These are phyloP conservation scores for Exserohilum turcica DNA, from an alignment of 2,329 filamentous ascomycete species.

Conservation along the genomic window DNA sequence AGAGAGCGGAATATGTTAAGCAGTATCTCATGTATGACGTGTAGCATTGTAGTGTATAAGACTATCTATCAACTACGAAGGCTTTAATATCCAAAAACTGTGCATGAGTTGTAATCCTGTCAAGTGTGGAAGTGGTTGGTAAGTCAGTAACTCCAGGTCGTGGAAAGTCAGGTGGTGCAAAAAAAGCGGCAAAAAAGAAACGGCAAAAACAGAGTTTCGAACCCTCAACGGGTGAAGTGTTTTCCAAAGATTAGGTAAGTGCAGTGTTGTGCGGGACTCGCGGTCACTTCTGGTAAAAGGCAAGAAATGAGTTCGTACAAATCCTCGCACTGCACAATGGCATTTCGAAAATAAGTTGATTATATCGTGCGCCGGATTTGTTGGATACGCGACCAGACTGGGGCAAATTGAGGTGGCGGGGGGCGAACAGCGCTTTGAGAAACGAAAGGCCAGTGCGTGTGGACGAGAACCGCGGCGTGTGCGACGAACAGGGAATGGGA, in stretches of 20 bases:
- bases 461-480: background rate
- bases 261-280: slow-evolving; percentile 66
- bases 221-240: slow-evolving; percentile 41
- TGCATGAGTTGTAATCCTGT: too few species aligned
- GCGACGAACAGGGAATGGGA: background rate
- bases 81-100: too few species aligned
- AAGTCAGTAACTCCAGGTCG: too few species aligned
- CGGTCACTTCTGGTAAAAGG: slow-evolving; percentile 82
- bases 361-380: background rate
- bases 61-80: too few species aligned
- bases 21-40: too few species aligned
- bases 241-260: slow-evolving; percentile 64
- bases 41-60: too few species aligned
- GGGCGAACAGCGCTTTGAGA: background rate
- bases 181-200: slow-evolving; percentile 11
- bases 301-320: slow-evolving; percentile 76
- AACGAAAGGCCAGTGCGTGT: background rate
- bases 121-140: too few species aligned
- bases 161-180: background rate
- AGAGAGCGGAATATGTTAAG: background rate
- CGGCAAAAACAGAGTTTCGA: slow-evolving; percentile 50
- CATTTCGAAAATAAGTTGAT: slow-evolving; percentile 1
- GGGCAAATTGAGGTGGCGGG: background rate
- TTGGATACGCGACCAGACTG: too few species aligned
- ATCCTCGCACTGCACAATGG: slow-evolving; percentile 67